Percentiles rank a stretch among this genome's conserved stretches.
These are phyloP conservation scores for Ensete glaucum DNA, from an alignment of 176 grass and related monocot genomes.

Conservation along the genomic window DNA sequence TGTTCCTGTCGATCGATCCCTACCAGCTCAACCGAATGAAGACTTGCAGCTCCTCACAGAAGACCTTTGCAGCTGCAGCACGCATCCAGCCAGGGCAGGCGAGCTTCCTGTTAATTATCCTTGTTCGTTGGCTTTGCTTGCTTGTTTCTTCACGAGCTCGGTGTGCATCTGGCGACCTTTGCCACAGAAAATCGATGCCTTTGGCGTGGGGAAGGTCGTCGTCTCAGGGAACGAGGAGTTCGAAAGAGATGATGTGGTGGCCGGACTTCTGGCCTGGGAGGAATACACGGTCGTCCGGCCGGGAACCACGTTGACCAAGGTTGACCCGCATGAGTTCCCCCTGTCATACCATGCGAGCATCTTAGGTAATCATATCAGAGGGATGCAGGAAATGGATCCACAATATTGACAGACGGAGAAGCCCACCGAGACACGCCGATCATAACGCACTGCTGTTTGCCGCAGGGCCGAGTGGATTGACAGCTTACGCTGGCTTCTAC, in stretches of 20 bases:
- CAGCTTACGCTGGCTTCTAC: constrained; percentile 18
- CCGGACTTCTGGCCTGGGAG: constrained; percentile 45
- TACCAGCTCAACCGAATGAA: constrained; percentile 75
- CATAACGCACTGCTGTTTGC: too few species aligned
- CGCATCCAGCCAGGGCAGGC: constrained; percentile 37
- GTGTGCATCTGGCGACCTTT: too few species aligned
- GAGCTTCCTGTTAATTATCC: background rate
- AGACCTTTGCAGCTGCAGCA: background rate
- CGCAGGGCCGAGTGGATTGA: constrained; percentile 25
- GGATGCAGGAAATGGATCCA: too few species aligned
- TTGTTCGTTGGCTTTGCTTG: too few species aligned
- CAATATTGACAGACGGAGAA: too few species aligned
- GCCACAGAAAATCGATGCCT: constrained; percentile 34
- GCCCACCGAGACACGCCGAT: too few species aligned
- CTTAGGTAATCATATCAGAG: background rate
- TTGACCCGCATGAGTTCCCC: constrained; percentile 16
- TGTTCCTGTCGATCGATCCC: constrained; percentile 47
- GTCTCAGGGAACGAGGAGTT: constrained; percentile 31
- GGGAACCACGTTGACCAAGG: constrained; percentile 3
- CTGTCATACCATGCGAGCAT: constrained; percentile 23
- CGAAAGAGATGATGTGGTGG: constrained; percentile 29
- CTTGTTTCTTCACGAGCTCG: too few species aligned
- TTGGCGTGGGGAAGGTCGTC: constrained; percentile 41
- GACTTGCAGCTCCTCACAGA: constrained; percentile 28
- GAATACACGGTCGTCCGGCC: constrained; percentile 43